Evolutionary conservation across 352 stramenopile species (phyloP).

Genomic region (Aphanomyces euteiches): DNA sequence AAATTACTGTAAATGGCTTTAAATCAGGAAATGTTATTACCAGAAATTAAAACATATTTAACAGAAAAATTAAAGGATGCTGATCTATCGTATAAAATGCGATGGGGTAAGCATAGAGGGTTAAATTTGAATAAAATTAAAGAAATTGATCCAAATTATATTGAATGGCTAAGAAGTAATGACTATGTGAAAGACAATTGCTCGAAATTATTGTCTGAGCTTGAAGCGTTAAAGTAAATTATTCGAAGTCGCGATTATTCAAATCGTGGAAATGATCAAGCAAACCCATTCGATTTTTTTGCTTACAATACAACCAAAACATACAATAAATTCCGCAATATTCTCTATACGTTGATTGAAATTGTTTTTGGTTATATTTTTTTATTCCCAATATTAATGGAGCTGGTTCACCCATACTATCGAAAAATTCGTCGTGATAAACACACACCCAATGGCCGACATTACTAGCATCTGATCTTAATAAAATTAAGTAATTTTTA

Average conservation of each 20-base stretch:
- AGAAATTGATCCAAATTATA: no score
- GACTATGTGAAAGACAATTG: no score
- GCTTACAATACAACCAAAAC: neutral
- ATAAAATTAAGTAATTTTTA: slow-evolving; percentile 5
- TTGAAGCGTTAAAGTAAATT: no score
- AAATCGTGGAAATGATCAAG: neutral
- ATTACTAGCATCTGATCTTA: neutral
- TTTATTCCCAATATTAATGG: neutral
- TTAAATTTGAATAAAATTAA: no score
- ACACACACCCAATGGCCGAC: slow-evolving; percentile 1
- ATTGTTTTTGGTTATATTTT: slow-evolving; percentile 11
- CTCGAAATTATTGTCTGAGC: no score
- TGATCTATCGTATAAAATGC: no score
- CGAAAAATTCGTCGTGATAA: slow-evolving; percentile 2
- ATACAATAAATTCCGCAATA: slow-evolving; percentile 17
- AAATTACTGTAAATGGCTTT: no score
- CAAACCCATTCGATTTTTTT: slow-evolving; percentile 2
- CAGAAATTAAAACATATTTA: no score
- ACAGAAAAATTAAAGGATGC: no score
- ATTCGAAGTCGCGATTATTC: slow-evolving; percentile 5
- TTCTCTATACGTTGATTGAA: slow-evolving; percentile 2
- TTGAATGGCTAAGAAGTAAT: no score
- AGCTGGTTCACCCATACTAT: neutral
- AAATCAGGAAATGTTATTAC: no score
- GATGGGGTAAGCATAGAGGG: no score